These are phyloP conservation scores for Nannochloris sp. DNA, from an alignment of 139 green algal species.

Conservation along the genomic window DNA sequence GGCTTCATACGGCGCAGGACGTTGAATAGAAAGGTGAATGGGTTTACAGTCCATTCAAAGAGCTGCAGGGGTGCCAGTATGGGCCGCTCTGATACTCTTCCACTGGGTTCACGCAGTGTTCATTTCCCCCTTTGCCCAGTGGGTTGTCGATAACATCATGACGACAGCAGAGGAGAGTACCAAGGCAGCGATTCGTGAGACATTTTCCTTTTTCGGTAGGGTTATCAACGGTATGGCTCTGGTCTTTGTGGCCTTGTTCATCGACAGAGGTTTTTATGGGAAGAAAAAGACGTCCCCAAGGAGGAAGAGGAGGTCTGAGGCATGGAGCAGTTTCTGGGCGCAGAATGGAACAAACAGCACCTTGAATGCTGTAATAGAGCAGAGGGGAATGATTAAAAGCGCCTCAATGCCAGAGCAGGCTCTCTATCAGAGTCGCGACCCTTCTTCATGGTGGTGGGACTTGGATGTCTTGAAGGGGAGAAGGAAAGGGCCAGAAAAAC, in stretches of 20 bases:
- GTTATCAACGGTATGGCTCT: conserved; percentile 32
- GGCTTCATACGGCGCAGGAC: too few relatives aligned
- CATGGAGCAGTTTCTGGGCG: conserved; percentile 27
- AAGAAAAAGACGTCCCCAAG: background rate
- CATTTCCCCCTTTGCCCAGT: conserved; percentile 18
- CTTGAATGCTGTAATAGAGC: conserved; percentile 32
- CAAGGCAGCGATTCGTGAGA: conserved; percentile 41
- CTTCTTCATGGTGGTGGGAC: too few relatives aligned
- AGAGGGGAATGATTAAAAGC: conserved; percentile 7
- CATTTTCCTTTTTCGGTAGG: conserved; percentile 16
- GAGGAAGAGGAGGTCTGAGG: background rate
- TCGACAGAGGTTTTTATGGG: conserved; percentile 1
- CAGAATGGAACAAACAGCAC: conserved; percentile 14
- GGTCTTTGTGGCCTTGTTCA: conserved; percentile 16
- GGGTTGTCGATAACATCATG: conserved; percentile 32
- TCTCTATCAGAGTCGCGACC: too few relatives aligned
- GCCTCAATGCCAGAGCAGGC: too few relatives aligned
- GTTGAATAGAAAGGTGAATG: too few relatives aligned
- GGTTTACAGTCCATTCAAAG: too few relatives aligned
- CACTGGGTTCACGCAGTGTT: conserved; percentile 13
- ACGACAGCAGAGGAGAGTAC: conserved; percentile 37
- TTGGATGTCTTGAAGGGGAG: too few relatives aligned
- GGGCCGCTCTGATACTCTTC: conserved; percentile 10
- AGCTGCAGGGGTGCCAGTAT: conserved; percentile 3
- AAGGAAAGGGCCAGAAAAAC: too few relatives aligned